Conservation (phyloP, 2,329 filamentous ascomycete genomes). For the Alternaria novae-zelandiae region DNA sequence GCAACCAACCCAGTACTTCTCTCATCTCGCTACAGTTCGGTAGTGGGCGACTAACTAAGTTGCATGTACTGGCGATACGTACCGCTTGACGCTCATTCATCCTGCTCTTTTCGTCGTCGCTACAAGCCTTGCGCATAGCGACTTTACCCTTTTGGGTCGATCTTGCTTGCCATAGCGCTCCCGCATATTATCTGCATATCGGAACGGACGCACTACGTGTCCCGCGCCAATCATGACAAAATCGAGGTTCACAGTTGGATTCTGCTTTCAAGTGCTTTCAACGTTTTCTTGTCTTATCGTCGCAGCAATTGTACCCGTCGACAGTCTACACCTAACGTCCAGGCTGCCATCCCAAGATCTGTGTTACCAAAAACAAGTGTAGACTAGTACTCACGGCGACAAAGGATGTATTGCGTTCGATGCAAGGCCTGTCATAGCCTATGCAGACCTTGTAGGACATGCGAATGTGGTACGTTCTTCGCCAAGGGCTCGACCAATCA, state of each 20-base stretch:
- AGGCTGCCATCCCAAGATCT: background rate
- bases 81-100: slow-evolving; percentile 27
- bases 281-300: background rate
- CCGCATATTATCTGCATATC: slow-evolving; percentile 36
- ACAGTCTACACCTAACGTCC: background rate
- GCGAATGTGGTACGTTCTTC: slow-evolving; percentile 26
- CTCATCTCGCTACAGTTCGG: slow-evolving; percentile 27
- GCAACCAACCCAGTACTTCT: slow-evolving; percentile 25
- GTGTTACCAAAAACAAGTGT: background rate
- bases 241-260: background rate
- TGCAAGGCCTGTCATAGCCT: slow-evolving; percentile 24
- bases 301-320: background rate
- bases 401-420: slow-evolving; percentile 14
- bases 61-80: slow-evolving; percentile 23
- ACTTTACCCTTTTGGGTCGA: slow-evolving; percentile 23
- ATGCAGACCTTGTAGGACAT: slow-evolving; percentile 34
- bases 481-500: slow-evolving; percentile 31
- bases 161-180: slow-evolving; percentile 37
- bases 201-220: slow-evolving; percentile 24
- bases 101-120: slow-evolving; percentile 12
- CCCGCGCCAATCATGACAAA: slow-evolving; percentile 23
- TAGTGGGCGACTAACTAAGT: slow-evolving; percentile 25
- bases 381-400: slow-evolving; percentile 1
- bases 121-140: slow-evolving; percentile 22
- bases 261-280: background rate